Conservation (phyloP, 1,139 yeast genomes). For the Lizanozyma gosingica region DNA sequence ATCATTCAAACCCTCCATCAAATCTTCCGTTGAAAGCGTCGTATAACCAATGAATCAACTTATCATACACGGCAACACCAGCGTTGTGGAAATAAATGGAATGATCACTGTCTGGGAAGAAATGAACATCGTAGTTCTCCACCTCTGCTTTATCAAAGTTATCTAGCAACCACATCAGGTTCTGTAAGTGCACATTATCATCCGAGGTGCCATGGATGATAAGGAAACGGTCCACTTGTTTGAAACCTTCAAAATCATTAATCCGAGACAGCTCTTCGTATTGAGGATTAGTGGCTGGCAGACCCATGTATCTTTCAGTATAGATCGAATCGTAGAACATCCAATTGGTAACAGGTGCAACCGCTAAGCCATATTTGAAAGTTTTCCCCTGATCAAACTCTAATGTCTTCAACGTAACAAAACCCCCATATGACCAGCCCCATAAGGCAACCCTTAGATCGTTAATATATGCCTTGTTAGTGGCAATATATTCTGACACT, state of each 20-base stretch:
- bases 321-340: constrained; percentile 64
- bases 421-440: constrained; percentile 87
- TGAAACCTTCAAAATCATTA: constrained; percentile 36
- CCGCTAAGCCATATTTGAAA: constrained; percentile 65
- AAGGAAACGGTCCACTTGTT: constrained; percentile 48
- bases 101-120: constrained; percentile 77
- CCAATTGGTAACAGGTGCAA: constrained; percentile 82
- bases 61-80: constrained; percentile 53
- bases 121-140: constrained; percentile 65
- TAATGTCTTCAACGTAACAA: constrained; percentile 62
- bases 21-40: constrained; percentile 45
- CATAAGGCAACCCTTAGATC: constrained; percentile 63
- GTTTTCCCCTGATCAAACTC: constrained; percentile 54
- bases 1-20: constrained; percentile 3
- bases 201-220: constrained; percentile 78
- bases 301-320: constrained; percentile 71
- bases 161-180: constrained; percentile 57
- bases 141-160: constrained; percentile 46
- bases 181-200: constrained; percentile 76
- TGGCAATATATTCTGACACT: constrained; percentile 50
- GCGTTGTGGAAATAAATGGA: constrained; percentile 66
- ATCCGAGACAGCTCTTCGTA: constrained; percentile 53
- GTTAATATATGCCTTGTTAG: constrained; percentile 47
- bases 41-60: constrained; percentile 50
- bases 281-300: constrained; percentile 51